phyloP scores from a whole-genome alignment of 1,139 yeast genomes.

The Geotrichum aggregatum region DNA sequence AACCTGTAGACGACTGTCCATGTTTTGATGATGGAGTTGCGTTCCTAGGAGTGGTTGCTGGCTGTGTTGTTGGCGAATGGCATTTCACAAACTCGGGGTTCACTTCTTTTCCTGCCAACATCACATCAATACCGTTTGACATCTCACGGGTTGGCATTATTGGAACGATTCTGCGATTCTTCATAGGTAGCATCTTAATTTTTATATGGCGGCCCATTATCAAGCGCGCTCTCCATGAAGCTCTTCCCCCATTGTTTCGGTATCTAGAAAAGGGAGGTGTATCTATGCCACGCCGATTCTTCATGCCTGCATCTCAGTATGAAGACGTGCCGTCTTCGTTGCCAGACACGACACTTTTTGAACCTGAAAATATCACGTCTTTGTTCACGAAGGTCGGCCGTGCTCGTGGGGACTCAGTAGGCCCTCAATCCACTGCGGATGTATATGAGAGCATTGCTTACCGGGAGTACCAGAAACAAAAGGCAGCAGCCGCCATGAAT shows the following conservation, averaged over 20 bases:
- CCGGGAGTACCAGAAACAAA: slow-evolving; percentile 32
- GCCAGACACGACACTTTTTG: slow-evolving; percentile 37
- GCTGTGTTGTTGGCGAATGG: slow-evolving; percentile 61
- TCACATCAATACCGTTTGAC: slow-evolving; percentile 16
- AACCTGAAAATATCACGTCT: slow-evolving; percentile 35
- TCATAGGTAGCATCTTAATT: slow-evolving; percentile 57
- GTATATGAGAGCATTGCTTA: slow-evolving; percentile 42
- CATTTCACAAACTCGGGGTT: slow-evolving; percentile 26
- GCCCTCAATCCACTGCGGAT: slow-evolving; percentile 45
- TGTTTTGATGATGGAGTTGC: slow-evolving; percentile 96
- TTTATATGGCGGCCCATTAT: slow-evolving; percentile 64
- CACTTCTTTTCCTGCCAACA: neutral
- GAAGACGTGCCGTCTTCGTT: slow-evolving; percentile 36
- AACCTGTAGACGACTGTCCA: slow-evolving; percentile 91
- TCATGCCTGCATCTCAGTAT: slow-evolving; percentile 40
- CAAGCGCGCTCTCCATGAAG: slow-evolving; percentile 56
- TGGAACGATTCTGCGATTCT: slow-evolving; percentile 41
- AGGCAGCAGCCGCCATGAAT: slow-evolving; percentile 19
- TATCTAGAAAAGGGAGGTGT: slow-evolving; percentile 38
- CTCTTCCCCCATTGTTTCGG: slow-evolving; percentile 42
- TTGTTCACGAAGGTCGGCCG: slow-evolving; percentile 32
- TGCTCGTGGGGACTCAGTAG: slow-evolving; percentile 40
- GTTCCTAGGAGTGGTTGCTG: slow-evolving; percentile 82
- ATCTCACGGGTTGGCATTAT: slow-evolving; percentile 7
- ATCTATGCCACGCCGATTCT: slow-evolving; percentile 41